phyloP scores from a whole-genome alignment of 345 rosid genomes.

The Aegle marmelos region DNA sequence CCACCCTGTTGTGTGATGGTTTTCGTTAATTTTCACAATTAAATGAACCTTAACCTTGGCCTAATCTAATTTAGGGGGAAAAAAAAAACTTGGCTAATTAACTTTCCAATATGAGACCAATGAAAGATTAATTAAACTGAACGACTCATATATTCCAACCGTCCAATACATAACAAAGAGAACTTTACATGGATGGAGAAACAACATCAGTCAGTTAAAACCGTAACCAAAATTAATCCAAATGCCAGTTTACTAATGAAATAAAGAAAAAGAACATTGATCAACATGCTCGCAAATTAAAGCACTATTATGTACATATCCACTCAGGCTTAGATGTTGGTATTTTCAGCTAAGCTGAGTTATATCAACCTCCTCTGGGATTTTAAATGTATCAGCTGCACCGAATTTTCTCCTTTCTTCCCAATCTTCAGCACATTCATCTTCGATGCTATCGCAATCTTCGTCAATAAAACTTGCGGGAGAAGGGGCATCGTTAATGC shows the following conservation, averaged over 20 bases:
- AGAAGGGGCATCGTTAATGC: constrained; percentile 40
- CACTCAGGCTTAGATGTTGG: background rate
- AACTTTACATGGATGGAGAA: background rate
- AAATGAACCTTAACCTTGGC: no score
- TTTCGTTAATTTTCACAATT: no score
- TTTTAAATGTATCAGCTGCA: constrained; percentile 55
- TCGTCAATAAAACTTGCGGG: constrained; percentile 16
- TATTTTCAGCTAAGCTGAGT: constrained; percentile 40
- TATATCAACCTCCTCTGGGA: constrained; percentile 49
- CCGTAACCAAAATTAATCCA: background rate
- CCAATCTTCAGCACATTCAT: constrained; percentile 29
- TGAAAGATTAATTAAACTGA: no score
- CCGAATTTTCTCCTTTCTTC: constrained; percentile 66
- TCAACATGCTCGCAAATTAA: background rate
- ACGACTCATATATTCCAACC: background rate
- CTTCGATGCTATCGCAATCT: constrained; percentile 24
- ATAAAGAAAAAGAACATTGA: background rate
- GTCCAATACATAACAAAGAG: background rate
- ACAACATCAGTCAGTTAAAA: background rate
- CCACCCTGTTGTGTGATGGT: no score
- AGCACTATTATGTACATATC: background rate
- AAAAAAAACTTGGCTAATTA: no score
- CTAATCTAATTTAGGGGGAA: no score
- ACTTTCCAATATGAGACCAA: no score
- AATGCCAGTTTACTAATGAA: background rate